Conservation (phyloP, 371 early-diverging fungal species). For the Mucor velutinosus region DNA sequence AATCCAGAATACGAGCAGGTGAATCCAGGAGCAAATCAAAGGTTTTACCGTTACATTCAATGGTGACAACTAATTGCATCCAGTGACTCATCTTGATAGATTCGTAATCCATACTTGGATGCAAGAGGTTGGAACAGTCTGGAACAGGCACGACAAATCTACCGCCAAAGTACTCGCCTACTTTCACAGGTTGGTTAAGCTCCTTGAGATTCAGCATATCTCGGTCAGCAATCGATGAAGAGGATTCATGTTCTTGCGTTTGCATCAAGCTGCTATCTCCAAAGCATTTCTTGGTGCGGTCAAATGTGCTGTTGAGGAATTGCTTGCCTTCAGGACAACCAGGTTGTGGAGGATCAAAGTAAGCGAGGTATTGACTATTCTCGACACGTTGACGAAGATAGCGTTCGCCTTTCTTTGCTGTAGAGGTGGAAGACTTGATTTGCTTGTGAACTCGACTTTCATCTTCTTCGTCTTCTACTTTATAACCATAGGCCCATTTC, state of each 20-base stretch:
- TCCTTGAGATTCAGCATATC: constrained; percentile 32
- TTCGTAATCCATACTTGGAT: constrained; percentile 34
- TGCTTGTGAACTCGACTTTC: background rate
- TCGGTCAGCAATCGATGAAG: background rate
- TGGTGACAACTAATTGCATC: constrained; percentile 26
- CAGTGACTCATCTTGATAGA: constrained; percentile 39
- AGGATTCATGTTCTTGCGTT: background rate
- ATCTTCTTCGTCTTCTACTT: constrained; percentile 17
- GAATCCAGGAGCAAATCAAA: constrained; percentile 34
- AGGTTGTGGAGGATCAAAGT: constrained; percentile 18
- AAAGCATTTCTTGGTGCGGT: background rate
- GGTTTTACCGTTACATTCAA: constrained; percentile 26
- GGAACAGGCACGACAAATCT: constrained; percentile 44
- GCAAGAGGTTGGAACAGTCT: constrained; percentile 28
- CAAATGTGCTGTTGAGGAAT: constrained; percentile 1
- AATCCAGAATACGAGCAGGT: constrained; percentile 41
- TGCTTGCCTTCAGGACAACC: constrained; percentile 2
- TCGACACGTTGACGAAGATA: constrained; percentile 7
- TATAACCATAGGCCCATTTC: constrained; percentile 46
- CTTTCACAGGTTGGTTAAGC: constrained; percentile 31
- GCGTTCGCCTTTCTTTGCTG: background rate
- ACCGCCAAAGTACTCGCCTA: constrained; percentile 42
- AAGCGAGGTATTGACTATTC: background rate
- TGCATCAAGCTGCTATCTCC: background rate
- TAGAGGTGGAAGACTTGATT: background rate